These are phyloP conservation scores for Scedosporium aurantiacum DNA, from an alignment of 2,329 filamentous ascomycete genomes.

Conservation along the genomic window DNA sequence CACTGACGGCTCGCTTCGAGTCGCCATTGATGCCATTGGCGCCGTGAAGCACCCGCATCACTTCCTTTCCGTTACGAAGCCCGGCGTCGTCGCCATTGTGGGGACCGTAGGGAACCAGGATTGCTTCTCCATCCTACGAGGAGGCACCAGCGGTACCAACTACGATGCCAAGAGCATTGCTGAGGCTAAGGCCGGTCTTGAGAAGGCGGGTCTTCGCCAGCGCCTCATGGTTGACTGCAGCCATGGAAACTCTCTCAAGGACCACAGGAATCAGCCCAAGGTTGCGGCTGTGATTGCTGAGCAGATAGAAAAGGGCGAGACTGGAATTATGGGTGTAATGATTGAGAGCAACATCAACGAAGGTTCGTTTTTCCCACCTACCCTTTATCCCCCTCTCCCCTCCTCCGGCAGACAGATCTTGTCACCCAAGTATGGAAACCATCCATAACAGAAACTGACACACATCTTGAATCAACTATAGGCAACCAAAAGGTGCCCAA, in stretches of 20 bases:
- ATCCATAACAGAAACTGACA: not conserved
- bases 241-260: slow-evolving; percentile 94
- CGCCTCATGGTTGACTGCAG: slow-evolving; percentile 98
- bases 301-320: slow-evolving; percentile 79
- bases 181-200: slow-evolving; percentile 64
- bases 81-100: slow-evolving; percentile 89
- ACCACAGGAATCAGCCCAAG: slow-evolving; percentile 94
- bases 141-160: slow-evolving; percentile 86
- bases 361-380: slow-evolving; percentile 23
- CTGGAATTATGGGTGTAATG: slow-evolving; percentile 90
- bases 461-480: not conserved
- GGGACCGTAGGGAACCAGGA: slow-evolving; percentile 90
- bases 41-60: slow-evolving; percentile 78
- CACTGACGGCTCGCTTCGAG: slow-evolving; percentile 80
- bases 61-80: slow-evolving; percentile 98
- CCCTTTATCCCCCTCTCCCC: not conserved
- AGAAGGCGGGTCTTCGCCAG: slow-evolving; percentile 72
- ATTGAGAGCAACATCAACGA: slow-evolving; percentile 97
- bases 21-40: slow-evolving; percentile 93
- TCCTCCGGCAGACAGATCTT: too few relatives aligned
- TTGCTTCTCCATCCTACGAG: slow-evolving; percentile 91
- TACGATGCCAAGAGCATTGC: slow-evolving; percentile 79
- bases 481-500: slow-evolving; percentile 72
- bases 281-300: slow-evolving; percentile 74
- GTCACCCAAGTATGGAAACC: not conserved